Base-by-base conservation (phyloP, 306 rosid genomes). In the Gleditsia sinensis region DNA sequence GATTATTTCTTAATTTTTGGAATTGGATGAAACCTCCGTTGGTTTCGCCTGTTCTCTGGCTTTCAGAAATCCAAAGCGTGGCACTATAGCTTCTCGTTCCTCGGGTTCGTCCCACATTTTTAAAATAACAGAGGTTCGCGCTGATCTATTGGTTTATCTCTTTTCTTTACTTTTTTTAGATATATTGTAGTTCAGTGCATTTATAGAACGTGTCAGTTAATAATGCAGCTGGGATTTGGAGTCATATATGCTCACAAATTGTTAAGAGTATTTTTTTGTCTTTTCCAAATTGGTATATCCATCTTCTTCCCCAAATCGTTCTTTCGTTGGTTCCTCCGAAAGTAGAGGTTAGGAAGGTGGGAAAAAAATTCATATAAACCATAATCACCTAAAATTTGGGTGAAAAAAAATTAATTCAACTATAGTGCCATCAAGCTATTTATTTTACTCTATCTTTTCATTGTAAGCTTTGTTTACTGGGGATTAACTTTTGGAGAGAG, bases 171-270 rank as follows among this genome's bases (percentile, higher is more conserved):
- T 37, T 25, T n/a, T n/a, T n/a, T n/a, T n/a, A 10, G 1, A 12
- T 24, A n/a, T 19, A 48, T 71, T 23, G n/a, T 46, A 4, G 12
- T 10, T 39, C 55, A 27, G 39, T 65, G 73, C 19, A 4, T 62
- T 61, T 14, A 34, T 54, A 53, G 54, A 34, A 39, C 28, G 56
- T 16, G 25, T 34, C n/a, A 77, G 70, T 78, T 78, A 32, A 73
- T 55, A 78, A 80, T 82, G 84, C 40, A 67, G 86, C 83, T 80
- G 66, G 39, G 17, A 49, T 67, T 77, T 16, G 6, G 20, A 57
- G 67, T 61, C 59, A 34, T 28, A 34, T 69, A 25, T 50, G 63
- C 42, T 50, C 50, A 3, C 36, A 16, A 48, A 58, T 28, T 55
- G 42, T 25, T 71, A 17, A 5, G 9, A 69, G 46, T 17, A 5